Evolutionary conservation across 139 green algal species (phyloP).

Genomic region (Tetraselmis striata): DNA sequence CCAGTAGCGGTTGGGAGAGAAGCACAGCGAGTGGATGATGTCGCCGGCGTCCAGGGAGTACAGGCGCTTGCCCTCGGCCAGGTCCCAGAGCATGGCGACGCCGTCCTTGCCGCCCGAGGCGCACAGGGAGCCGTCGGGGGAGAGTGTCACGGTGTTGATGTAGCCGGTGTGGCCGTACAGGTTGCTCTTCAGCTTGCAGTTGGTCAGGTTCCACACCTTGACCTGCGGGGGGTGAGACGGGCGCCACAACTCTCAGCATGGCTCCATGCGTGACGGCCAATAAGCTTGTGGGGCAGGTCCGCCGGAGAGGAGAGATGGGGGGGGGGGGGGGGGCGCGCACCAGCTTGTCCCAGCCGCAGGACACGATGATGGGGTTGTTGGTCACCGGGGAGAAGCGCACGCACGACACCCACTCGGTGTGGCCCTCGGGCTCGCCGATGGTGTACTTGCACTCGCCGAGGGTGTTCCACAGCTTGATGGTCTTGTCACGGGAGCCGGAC

Average conservation of each 20-base stretch:
- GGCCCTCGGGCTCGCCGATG: conserved; percentile 88
- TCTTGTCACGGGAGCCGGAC: conserved; percentile 90
- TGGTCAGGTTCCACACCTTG: conserved; percentile 96
- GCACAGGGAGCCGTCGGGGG: conserved; percentile 97
- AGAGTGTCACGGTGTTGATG: conserved; percentile 96
- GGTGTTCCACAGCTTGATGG: conserved; percentile 98
- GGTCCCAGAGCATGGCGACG: conserved; percentile 98
- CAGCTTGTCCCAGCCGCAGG: conserved; percentile 96
- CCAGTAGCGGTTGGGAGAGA: conserved; percentile 99
- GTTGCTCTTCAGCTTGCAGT: conserved; percentile 98
- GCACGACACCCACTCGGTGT: conserved; percentile 96
- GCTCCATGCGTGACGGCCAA: too few relatives aligned
- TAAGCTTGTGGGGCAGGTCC: too few relatives aligned
- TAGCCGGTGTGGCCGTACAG: conserved; percentile 92
- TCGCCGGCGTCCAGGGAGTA: conserved; percentile 95
- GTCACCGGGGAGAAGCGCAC: conserved; percentile 97
- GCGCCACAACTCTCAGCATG: neutral
- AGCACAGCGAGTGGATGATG: conserved; percentile 97
- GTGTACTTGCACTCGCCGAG: conserved; percentile 99
- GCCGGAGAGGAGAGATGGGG: neutral
- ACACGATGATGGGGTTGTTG: conserved; percentile 96
- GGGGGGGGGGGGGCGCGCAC: conserved; percentile 34
- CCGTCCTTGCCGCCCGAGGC: conserved; percentile 96
- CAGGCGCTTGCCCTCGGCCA: conserved; percentile 97
- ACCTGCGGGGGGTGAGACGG: conserved; percentile 14